Base-by-base conservation (phyloP, 805 yeast species). In the Ogataea dorogensis region DNA sequence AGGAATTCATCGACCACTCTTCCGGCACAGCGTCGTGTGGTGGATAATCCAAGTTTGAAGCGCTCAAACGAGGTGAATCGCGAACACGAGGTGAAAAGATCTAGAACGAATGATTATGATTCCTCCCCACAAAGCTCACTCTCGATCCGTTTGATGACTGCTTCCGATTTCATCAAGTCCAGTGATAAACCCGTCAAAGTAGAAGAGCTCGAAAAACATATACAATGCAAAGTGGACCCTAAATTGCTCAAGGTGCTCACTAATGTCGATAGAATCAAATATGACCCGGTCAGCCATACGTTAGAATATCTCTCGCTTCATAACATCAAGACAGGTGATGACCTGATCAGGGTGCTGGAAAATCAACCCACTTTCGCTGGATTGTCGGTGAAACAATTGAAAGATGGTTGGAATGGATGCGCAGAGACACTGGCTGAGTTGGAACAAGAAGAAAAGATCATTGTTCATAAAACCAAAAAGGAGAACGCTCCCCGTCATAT, bases 371-470 rank as follows among this genome's bases (percentile, higher is more conserved):
- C 96, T 2, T 89, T 86, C 59, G 85, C 81, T 56, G 98, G 98
- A 2, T 73, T 82, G 2, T 68, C 88, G 0, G 96, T 91, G 18
- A 86, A 83, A 50, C 73, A 70, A 36, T 61, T 79, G 32, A 79
- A 79, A 51, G 96, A 87, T 54, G 98, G 98, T 16, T 93, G 99
- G 99, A 75, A 85, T 34, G 91, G 88, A 11, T 91, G 96, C 58
- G 61, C 82, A 24, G 79, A 77, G 5, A 82, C 93, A 0, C 79
- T 93, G 17, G 79, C 80, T 31, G 81, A 83, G 49, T 66, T 93
- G 19, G 98, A 93, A 55, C 70, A 71, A 37, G 81, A 81, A 38
- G 75, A 82, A 39, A 81, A 84, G 52, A 77, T 91, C 23, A 68
- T 93, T 20, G 96, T 93, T 1, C 67, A 86, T 50, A 73, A 96